Evolutionary conservation across 177 flowering plant species (phyloP).

Genomic region (Vitis hybrid): DNA sequence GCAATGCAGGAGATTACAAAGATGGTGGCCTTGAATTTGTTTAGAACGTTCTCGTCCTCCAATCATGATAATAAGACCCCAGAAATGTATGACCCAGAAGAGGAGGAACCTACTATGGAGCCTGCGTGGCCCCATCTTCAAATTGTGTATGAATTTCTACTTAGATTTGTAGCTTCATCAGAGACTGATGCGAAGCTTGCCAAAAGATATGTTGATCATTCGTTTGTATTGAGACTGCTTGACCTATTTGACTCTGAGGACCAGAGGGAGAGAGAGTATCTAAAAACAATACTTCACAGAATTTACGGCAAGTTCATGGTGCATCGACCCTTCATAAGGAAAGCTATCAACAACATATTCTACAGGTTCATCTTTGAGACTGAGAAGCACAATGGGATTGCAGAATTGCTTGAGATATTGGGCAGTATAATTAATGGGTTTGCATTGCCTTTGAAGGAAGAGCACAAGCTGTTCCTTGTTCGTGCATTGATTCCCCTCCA

Average conservation of each 20-base stretch:
- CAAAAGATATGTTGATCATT: slow-evolving; percentile 73
- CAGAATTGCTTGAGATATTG: slow-evolving; percentile 77
- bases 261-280: slow-evolving; percentile 82
- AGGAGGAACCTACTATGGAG: slow-evolving; percentile 67
- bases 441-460: slow-evolving; percentile 87
- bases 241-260: slow-evolving; percentile 88
- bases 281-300: slow-evolving; percentile 78
- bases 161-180: slow-evolving; percentile 68
- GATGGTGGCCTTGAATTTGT: slow-evolving; percentile 75
- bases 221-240: slow-evolving; percentile 70
- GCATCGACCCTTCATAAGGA: slow-evolving; percentile 79
- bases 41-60: slow-evolving; percentile 56
- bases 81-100: slow-evolving; percentile 64
- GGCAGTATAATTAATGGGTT: slow-evolving; percentile 89
- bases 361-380: slow-evolving; percentile 74
- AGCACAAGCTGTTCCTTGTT: slow-evolving; percentile 81
- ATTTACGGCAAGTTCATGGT: slow-evolving; percentile 90
- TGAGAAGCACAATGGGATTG: slow-evolving; percentile 78
- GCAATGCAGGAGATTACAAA: slow-evolving; percentile 75
- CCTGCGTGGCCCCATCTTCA: slow-evolving; percentile 88
- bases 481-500: slow-evolving; percentile 84
- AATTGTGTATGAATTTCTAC: slow-evolving; percentile 69
- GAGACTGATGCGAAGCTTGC: slow-evolving; percentile 88
- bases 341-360: slow-evolving; percentile 76
- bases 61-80: slow-evolving; percentile 48